Base-by-base conservation (phyloP, 306 rosid species). In the Pyrus betulifolia region DNA sequence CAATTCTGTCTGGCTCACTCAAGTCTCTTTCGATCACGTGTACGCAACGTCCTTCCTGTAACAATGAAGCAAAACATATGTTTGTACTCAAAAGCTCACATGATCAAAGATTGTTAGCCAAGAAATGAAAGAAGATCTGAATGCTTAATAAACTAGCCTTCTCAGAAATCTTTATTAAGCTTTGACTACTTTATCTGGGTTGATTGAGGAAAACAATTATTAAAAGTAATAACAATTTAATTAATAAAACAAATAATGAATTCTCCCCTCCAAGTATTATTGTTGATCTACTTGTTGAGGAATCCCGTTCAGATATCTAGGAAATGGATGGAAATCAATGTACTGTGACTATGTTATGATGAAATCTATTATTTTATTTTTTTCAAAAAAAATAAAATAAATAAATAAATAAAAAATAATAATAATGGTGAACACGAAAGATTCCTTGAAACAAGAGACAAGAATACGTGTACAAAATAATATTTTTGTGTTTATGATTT, bases 11-110 rank as follows among this genome's bases (percentile, higher is more conserved):
- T 27, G 92, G 98, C 76, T 93, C 96, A 57, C 57, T 86, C 80
- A 93, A 85, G 79, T 91, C 97, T 71, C 98, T 89, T 65, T 93
- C 98, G 35, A 91, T 86, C 52, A 87, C 91, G 70, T 87, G 96
- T 52, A 93, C 93, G 69, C 59, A 75, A 15, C 91, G 81, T 61
- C 98, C 97, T 49, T 91, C 98, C 96, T 91, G 73, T 51, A 63
- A 81, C 40, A 75, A 65, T 10, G 23, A 22, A 57, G 25, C 12
- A 10, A 25, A 57, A 57, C 62, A 57, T n/a, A n/a, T 57, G 62
- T 57, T n/a, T 57, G 4, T 6, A 60, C 17, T 22, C 30, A 57
- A 57, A 21, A 57, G 27, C 12, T 2, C 61, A 55, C 27, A 55
- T n/a, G 23, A 57, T 57, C 40, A 35, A 35, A 35, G 40, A 35